A percentile compares a stretch with the other conserved stretches of the same genome.
phyloP scores from a whole-genome alignment of 345 rosid genomes.

The Turritis glabra region DNA sequence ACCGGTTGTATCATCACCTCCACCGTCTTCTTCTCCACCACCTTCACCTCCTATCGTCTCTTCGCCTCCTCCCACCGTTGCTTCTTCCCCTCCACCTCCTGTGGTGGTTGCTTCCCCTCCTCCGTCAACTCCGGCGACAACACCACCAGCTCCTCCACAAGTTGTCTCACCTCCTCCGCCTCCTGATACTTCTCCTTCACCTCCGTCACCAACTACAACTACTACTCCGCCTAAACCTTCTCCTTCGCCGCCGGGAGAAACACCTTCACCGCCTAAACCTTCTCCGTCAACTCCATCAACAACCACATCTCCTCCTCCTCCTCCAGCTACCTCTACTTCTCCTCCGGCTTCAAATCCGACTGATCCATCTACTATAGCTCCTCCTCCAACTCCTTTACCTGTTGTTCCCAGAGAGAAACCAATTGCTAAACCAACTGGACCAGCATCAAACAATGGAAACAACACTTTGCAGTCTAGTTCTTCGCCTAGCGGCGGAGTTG shows the following conservation, averaged over 20 bases:
- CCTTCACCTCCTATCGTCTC: slow-evolving; percentile 47
- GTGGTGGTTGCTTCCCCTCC: slow-evolving; percentile 36
- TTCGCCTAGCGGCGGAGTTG: slow-evolving; percentile 37
- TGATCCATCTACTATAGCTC: slow-evolving; percentile 55
- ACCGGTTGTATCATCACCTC: slow-evolving; percentile 44
- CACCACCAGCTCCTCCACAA: slow-evolving; percentile 61
- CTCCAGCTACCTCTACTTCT: slow-evolving; percentile 45
- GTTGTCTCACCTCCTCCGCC: slow-evolving; percentile 48
- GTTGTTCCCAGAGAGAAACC: slow-evolving; percentile 77
- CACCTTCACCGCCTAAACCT: slow-evolving; percentile 51
- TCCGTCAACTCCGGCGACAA: slow-evolving; percentile 49
- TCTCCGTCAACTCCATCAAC: slow-evolving; percentile 47
- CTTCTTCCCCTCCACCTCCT: slow-evolving; percentile 56
- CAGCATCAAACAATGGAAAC: slow-evolving; percentile 42
- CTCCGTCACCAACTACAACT: slow-evolving; percentile 41
- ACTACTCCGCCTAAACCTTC: slow-evolving; percentile 44
- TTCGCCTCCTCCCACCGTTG: slow-evolving; percentile 50
- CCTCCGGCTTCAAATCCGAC: slow-evolving; percentile 56
- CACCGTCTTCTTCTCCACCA: slow-evolving; percentile 51
- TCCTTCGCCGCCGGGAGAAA: slow-evolving; percentile 49
- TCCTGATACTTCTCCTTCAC: slow-evolving; percentile 47
- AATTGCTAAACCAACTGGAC: slow-evolving; percentile 58
- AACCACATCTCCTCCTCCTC: slow-evolving; percentile 52
- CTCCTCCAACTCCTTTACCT: slow-evolving; percentile 65
- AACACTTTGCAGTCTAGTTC: slow-evolving; percentile 41